phyloP scores from a whole-genome alignment of 768 basidiomycete species.

The Pulveroboletus sp. region DNA sequence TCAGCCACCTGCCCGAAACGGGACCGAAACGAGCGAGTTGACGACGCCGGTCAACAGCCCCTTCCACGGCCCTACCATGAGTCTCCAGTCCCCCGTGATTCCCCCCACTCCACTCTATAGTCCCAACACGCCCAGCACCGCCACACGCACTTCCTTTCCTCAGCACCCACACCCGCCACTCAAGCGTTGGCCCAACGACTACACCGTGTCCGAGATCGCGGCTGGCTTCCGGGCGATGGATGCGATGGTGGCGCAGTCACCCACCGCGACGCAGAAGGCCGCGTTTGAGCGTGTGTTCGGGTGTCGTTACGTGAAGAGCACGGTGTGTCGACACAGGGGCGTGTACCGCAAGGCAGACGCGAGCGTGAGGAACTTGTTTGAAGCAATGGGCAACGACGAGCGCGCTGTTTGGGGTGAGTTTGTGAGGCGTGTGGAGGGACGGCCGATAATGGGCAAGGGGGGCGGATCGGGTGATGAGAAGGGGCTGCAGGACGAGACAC shows the following conservation, averaged over 20 bases:
- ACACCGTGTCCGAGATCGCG: slow-evolving; percentile 62
- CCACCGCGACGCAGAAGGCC: slow-evolving; percentile 54
- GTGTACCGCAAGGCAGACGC: slow-evolving; percentile 58
- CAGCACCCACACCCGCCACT: slow-evolving; percentile 59
- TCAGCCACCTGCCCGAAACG: slow-evolving; percentile 11
- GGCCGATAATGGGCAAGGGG: slow-evolving; percentile 32
- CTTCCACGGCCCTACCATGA: slow-evolving; percentile 12
- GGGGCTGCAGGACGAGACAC: slow-evolving; percentile 16
- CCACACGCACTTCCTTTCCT: slow-evolving; percentile 33
- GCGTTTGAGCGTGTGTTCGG: slow-evolving; percentile 71
- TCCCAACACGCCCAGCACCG: slow-evolving; percentile 20
- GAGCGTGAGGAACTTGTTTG: slow-evolving; percentile 45
- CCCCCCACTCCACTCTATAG: slow-evolving; percentile 20
- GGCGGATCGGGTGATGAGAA: slow-evolving; percentile 22
- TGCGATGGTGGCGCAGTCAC: slow-evolving; percentile 27
- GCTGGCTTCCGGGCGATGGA: slow-evolving; percentile 53
- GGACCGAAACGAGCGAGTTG: slow-evolving; percentile 15
- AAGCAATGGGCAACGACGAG: slow-evolving; percentile 49
- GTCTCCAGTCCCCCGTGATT: slow-evolving; percentile 17
- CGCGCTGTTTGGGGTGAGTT: slow-evolving; percentile 67
- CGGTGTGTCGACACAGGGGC: slow-evolving; percentile 66
- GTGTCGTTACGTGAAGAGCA: slow-evolving; percentile 68
- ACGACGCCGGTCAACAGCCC: slow-evolving; percentile 10
- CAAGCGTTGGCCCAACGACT: slow-evolving; percentile 76
- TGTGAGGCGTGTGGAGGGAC: slow-evolving; percentile 56